Conservation (phyloP, 106 monocot species). For the Dendrobium huoshanense region DNA sequence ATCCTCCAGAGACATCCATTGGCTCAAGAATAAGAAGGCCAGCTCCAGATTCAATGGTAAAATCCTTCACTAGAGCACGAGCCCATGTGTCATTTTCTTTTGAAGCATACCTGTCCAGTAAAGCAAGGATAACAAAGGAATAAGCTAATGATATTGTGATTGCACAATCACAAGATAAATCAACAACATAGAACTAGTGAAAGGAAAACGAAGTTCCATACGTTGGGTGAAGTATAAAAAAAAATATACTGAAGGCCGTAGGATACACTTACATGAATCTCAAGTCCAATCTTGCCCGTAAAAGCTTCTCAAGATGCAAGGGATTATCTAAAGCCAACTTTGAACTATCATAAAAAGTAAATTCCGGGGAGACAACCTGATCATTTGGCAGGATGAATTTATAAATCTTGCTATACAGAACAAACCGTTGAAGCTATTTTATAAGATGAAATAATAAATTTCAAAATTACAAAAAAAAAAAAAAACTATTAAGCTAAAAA, state of each 20-base stretch:
- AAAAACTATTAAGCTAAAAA: too few relatives aligned
- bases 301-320: conserved; percentile 73
- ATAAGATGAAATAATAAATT: background rate
- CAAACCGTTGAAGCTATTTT: background rate
- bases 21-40: conserved; percentile 91
- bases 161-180: background rate
- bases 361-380: conserved; percentile 90
- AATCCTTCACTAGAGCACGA: conserved; percentile 72
- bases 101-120: conserved; percentile 66
- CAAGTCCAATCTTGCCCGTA: conserved; percentile 87
- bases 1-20: conserved; percentile 80
- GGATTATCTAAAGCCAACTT: conserved; percentile 69
- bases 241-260: background rate
- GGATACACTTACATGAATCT: conserved; percentile 67
- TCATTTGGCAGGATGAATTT: background rate
- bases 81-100: conserved; percentile 86
- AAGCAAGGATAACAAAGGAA: background rate
- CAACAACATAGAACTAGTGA: background rate
- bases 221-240: background rate
- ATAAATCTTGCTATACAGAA: background rate
- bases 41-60: conserved; percentile 88
- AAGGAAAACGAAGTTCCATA: background rate
- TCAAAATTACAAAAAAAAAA: too few relatives aligned
- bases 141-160: background rate
- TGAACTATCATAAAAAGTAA: conserved; percentile 86